Base-by-base conservation (phyloP, 2,329 filamentous ascomycete genomes). In the Thielaviopsis populi region DNA sequence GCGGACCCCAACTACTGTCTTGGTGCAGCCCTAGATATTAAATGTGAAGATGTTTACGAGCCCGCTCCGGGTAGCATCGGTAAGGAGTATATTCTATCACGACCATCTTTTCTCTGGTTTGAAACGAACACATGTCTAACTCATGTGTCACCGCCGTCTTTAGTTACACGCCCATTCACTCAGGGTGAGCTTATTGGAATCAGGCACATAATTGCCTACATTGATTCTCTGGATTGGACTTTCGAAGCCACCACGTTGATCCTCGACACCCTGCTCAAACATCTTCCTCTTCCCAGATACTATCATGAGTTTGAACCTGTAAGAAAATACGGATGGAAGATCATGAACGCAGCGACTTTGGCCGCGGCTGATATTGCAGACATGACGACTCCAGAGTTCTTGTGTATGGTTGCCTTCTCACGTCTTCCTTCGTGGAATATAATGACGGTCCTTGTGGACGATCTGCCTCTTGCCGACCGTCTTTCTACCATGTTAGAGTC, bases 341-440 rank as follows among this genome's bases (percentile, higher is more conserved):
- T 63, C n/a, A 54, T 63, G 50, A 41, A 17, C 33, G 40, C 50
- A 3, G 40, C 24, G 10, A 33, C 27, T n/a, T 42, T 63, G n/a
- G n/a, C 41, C 1, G 61, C 33, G 8, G 37, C 50, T 11, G 50
- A 63, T n/a, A 22, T 63, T 24, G 22, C 40, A 1, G 37, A 42
- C 19, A 40, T 63, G 15, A 56, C 48, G 10, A 63, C 61, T 11
- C 24, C 53, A 27, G 50, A 63, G n/a, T 63, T 56, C 22, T 15
- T 63, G 41, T 54, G 41, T n/a, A 40, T 63, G 48, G 61, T 63
- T 46, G 61, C 50, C 24, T 56, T 63, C n/a, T 63, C 61, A 11
- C 59, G 59, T 40, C 37, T 63, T 22, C 61, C 61, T 19, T 54
- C 61, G n/a, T 63, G 61, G 61, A 63, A 54, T 17, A 40, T 63